Base-by-base conservation (phyloP, 352 stramenopile genomes). In the Globisporangium cederbergense region DNA sequence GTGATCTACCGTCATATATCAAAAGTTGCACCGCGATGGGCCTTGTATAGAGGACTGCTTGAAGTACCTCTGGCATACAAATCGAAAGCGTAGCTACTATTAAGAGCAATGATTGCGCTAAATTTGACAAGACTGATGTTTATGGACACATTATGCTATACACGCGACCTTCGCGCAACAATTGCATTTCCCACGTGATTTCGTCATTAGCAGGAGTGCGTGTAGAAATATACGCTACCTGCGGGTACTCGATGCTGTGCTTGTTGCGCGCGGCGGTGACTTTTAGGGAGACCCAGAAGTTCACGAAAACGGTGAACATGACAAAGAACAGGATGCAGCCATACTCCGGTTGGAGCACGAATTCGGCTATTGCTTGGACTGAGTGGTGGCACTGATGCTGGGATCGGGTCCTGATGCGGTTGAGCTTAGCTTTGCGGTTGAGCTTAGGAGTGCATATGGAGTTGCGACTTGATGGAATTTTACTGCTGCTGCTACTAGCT, bases 231-330 rank as follows among this genome's bases (percentile, higher is more conserved):
- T 45, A 11, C 10, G 5, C 14, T 54, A 22, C 20, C 11, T 36
- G 47, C 14, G 42, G 16, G 42, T 20, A 49, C 13, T 22, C 13
- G 42, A 49, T 49, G 42, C 14, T 7, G 14, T 49, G 16, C 42
- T 49, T 49, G 5, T 49, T 9, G 72, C 74, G 7, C 62, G 66
- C n/a, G 76, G 79, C 11, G 79, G 75, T 22, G 66, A 68, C 61
- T 77, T 72, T 51, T 76, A 87, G 7, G 46, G 52, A 49, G 86
- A 28, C 76, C 25, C 68, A 78, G 42, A 90, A 68, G 55, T 49
- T 49, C 14, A 49, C 1, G 14, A 49, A 49, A 6, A n/a, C 18
- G 13, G 16, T 20, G 42, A 18, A 8, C 13, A 49, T 3, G 13
- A 49, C 42, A 16, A 49, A 16, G 13, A 49, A 16, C 42, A 16